A percentile compares a stretch with the other conserved stretches of the same genome.
Evolutionary conservation across 345 rosid species (phyloP).

Genomic region (Brassica juncea): DNA sequence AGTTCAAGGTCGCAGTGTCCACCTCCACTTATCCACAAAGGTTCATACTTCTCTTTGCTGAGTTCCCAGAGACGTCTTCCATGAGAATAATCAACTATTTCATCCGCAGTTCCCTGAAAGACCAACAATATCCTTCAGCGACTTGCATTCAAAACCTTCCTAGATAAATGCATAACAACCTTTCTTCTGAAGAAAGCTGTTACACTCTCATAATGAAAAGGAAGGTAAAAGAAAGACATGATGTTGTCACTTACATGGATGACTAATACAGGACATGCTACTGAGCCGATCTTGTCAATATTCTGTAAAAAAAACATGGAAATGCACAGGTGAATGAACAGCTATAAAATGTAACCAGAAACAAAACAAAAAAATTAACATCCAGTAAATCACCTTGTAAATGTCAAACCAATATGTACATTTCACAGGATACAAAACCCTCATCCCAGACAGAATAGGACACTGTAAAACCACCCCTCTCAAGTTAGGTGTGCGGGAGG

Average conservation of each 20-base stretch:
- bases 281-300: background rate
- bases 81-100: constrained; percentile 85
- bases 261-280: background rate
- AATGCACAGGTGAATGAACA: background rate
- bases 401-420: constrained; percentile 1
- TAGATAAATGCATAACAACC: background rate
- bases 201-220: background rate
- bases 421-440: background rate
- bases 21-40: constrained; percentile 84
- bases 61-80: constrained; percentile 87
- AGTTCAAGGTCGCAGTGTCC: constrained; percentile 95
- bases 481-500: background rate
- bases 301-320: background rate
- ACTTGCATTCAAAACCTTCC: constrained; percentile 7
- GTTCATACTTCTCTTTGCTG: constrained; percentile 78
- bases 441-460: constrained; percentile 1
- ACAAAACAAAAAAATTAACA: background rate
- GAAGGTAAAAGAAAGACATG: background rate
- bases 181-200: too few species aligned
- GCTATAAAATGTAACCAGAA: background rate
- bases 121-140: constrained; percentile 15
- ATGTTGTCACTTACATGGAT: background rate
- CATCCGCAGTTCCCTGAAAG: constrained; percentile 85
- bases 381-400: background rate
- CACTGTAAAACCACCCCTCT: constrained; percentile 4